Evolutionary conservation across 1,139 yeast genomes (phyloP).

Genomic region (Scheffersomyces cryptocercus): DNA sequence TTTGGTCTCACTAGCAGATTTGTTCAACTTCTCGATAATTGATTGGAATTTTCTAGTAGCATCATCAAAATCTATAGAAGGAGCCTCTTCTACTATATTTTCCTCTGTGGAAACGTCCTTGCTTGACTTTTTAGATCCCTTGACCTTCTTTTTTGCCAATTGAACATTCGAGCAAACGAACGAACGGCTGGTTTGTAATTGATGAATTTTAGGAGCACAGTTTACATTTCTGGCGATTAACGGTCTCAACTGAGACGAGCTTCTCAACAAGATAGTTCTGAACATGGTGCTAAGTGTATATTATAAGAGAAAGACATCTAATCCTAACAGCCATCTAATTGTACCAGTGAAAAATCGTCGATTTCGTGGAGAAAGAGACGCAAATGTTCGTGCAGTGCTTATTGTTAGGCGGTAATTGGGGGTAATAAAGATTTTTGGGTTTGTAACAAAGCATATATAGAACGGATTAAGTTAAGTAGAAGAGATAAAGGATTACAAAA

Average conservation of each 20-base stretch:
- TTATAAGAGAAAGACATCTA: too few relatives aligned
- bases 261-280: neutral
- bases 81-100: constrained; percentile 16
- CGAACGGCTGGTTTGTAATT: neutral
- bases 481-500: too few relatives aligned
- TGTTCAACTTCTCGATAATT: constrained; percentile 54
- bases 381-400: too few relatives aligned
- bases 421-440: too few relatives aligned
- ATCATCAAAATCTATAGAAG: constrained; percentile 36
- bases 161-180: constrained; percentile 2
- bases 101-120: constrained; percentile 17
- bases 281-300: neutral
- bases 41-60: constrained; percentile 49
- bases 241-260: neutral
- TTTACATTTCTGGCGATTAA: too few relatives aligned
- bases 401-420: too few relatives aligned
- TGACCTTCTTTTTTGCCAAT: constrained; percentile 16
- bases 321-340: too few relatives aligned
- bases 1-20: constrained; percentile 60
- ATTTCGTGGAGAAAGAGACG: too few relatives aligned
- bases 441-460: too few relatives aligned
- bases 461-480: too few relatives aligned
- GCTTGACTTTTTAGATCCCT: constrained; percentile 13
- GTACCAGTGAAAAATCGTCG: too few relatives aligned
- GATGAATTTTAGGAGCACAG: too few relatives aligned